Evolutionary conservation across 495 filamentous ascomycete genomes (phyloP), one percentile per base, ranked within the genome.

Genomic region (Tetracladium marchalianum): DNA sequence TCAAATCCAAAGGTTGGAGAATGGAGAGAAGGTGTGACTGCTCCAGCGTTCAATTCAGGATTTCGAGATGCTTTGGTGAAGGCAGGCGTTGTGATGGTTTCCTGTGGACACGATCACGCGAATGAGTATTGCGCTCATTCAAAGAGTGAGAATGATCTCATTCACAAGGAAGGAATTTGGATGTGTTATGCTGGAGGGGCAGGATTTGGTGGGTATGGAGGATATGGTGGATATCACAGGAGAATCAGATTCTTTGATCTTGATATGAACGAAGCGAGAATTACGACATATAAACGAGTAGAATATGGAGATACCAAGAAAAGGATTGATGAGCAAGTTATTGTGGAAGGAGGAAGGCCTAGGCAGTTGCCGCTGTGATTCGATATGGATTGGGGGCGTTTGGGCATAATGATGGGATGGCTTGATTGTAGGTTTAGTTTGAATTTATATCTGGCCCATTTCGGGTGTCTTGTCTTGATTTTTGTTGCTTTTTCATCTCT

Each of bases 181-280:
- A 95, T 98, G 89, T 98, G 92, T 66, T 95, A 97, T 65, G 92
- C 77, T 4, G 92, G 93, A 37, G 92, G 81, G 12, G 69, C 72
- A 31, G 92, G 92, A 0, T 89, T 96, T 58, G 92, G 93, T 35
- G 92, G 92, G 1, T 98, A 98, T 61, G 93, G 84, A 27, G 89
- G 89, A 8, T 96, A 92, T 49, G 78, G 77, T 19, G 85, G 81
- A 10, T 97, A 85, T 61, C 77, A 87, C 51, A 81, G 92, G 19
- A 78, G 87, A 45, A 75, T 95, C 31, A 74, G 92, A 32, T 72
- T 97, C 54, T 98, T 86, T 56, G 92, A 97, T 51, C 82, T 97
- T 39, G 90, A 98, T 62, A 84, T 87, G 66, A 87, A 90, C 53
- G 78, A 85, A 45, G 89, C 81, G 12, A 73, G 83, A 34, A 87